Conservation (phyloP, 2,329 filamentous ascomycete genomes). For the Metarhizium humberi region DNA sequence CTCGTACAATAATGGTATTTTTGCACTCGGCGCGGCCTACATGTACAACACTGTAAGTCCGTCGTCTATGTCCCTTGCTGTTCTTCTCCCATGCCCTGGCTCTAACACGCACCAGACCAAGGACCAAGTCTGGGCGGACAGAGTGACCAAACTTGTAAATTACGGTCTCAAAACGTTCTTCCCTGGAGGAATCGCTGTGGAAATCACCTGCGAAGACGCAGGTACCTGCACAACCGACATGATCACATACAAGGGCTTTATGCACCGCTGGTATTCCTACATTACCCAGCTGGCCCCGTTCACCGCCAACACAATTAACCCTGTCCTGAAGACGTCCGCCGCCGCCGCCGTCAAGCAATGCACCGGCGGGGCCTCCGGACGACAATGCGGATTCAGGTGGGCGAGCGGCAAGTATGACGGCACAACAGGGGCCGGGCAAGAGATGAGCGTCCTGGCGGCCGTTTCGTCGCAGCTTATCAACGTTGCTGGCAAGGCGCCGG, state of each 20-base stretch:
- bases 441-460: slow-evolving; percentile 49
- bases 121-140: slow-evolving; percentile 39
- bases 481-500: slow-evolving; percentile 19
- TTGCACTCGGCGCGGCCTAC: slow-evolving; percentile 47
- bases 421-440: slow-evolving; percentile 47
- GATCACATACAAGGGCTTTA: slow-evolving; percentile 52
- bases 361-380: slow-evolving; percentile 36
- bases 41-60: slow-evolving; percentile 51
- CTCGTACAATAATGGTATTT: slow-evolving; percentile 51
- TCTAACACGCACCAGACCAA: slow-evolving; percentile 32
- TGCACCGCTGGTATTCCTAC: slow-evolving; percentile 46
- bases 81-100: not conserved
- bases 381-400: slow-evolving; percentile 48
- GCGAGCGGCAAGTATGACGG: slow-evolving; percentile 40
- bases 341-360: slow-evolving; percentile 46
- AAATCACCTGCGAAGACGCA: slow-evolving; percentile 49
- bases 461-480: slow-evolving; percentile 43
- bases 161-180: slow-evolving; percentile 39
- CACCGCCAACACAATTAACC: slow-evolving; percentile 36
- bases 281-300: slow-evolving; percentile 46
- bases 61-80: not conserved
- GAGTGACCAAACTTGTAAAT: slow-evolving; percentile 31
- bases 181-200: slow-evolving; percentile 45
- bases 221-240: slow-evolving; percentile 53
- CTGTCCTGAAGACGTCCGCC: slow-evolving; percentile 42